Percentiles rank a stretch among this genome's conserved stretches.
These are phyloP conservation scores for Letharia lupina DNA, from an alignment of 495 filamentous ascomycete genomes.

Conservation along the genomic window DNA sequence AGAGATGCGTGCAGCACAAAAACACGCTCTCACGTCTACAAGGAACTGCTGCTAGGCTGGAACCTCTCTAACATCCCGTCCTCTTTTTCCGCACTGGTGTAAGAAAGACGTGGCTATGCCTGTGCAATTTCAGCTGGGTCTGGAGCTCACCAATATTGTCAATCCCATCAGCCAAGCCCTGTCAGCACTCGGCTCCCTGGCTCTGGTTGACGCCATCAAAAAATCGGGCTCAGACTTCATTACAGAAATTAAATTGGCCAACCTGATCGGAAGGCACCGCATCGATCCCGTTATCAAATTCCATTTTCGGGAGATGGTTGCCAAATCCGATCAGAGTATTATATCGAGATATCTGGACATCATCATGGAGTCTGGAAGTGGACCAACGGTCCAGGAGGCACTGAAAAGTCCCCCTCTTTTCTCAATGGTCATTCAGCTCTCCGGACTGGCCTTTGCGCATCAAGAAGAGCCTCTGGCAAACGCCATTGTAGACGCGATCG, in stretches of 20 bases:
- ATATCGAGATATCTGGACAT: slow-evolving; percentile 22
- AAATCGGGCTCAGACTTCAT: slow-evolving; percentile 18
- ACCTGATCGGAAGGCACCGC: slow-evolving; percentile 13
- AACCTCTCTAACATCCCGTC: too few species aligned
- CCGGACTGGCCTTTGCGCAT: slow-evolving; percentile 14
- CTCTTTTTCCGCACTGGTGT: background rate
- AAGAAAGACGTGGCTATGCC: background rate
- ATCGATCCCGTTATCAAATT: slow-evolving; percentile 16
- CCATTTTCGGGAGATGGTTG: slow-evolving; percentile 15
- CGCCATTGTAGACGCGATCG: slow-evolving; percentile 14
- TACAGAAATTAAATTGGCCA: slow-evolving; percentile 20
- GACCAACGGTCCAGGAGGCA: slow-evolving; percentile 19
- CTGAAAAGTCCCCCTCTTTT: slow-evolving; percentile 18
- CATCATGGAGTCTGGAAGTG: slow-evolving; percentile 15
- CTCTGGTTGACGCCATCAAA: slow-evolving; percentile 15
- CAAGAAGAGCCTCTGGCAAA: slow-evolving; percentile 10
- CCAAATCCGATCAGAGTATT: slow-evolving; percentile 11
- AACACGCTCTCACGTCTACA: too few species aligned
- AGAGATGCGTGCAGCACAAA: too few species aligned
- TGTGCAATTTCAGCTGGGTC: slow-evolving; percentile 13
- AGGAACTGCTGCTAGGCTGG: too few species aligned
- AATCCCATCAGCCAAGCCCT: slow-evolving; percentile 17
- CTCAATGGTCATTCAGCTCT: slow-evolving; percentile 22
- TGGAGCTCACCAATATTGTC: slow-evolving; percentile 20
- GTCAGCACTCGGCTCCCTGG: slow-evolving; percentile 10